Evolutionary conservation across 352 stramenopile species (phyloP).

Genomic region (Paralagenidium karlingii): DNA sequence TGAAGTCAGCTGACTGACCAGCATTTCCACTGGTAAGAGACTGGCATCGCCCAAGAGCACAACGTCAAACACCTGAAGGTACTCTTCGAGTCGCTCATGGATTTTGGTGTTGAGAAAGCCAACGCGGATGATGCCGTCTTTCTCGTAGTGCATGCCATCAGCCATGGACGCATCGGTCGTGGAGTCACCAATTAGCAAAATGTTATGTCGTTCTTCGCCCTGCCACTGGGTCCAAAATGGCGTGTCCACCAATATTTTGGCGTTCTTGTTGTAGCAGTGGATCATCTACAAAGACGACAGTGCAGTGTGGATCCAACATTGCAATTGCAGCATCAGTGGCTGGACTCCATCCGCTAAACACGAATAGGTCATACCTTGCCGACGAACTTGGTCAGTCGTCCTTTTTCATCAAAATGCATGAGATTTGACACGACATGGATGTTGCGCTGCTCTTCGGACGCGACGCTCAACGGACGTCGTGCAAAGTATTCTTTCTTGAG

Average conservation of each 20-base stretch:
- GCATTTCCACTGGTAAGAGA: constrained; percentile 24
- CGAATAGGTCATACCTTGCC: constrained; percentile 14
- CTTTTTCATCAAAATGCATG: constrained; percentile 44
- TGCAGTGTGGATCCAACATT: background rate
- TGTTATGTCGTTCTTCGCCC: constrained; percentile 38
- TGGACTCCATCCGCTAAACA: too few species aligned
- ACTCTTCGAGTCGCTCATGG: constrained; percentile 47
- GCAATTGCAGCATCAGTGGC: too few species aligned
- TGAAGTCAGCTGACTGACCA: constrained; percentile 26
- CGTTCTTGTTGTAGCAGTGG: constrained; percentile 72
- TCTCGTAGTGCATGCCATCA: constrained; percentile 27
- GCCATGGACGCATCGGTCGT: constrained; percentile 43
- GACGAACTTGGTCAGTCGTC: constrained; percentile 33
- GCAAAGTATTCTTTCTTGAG: constrained; percentile 55
- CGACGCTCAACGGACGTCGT: too few species aligned
- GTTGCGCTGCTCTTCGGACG: constrained; percentile 11
- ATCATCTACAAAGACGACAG: constrained; percentile 15
- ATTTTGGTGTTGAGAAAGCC: constrained; percentile 61
- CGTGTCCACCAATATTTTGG: constrained; percentile 44
- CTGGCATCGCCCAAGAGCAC: constrained; percentile 57
- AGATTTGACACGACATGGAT: constrained; percentile 69
- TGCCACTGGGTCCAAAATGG: constrained; percentile 37
- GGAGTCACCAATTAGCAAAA: constrained; percentile 56
- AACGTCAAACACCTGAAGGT: constrained; percentile 46
- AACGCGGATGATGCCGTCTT: constrained; percentile 48